Evolutionary conservation across 805 yeast species (phyloP), one percentile per base, ranked within the genome.

Genomic region (Wickerhamiella kurtzmanii): DNA sequence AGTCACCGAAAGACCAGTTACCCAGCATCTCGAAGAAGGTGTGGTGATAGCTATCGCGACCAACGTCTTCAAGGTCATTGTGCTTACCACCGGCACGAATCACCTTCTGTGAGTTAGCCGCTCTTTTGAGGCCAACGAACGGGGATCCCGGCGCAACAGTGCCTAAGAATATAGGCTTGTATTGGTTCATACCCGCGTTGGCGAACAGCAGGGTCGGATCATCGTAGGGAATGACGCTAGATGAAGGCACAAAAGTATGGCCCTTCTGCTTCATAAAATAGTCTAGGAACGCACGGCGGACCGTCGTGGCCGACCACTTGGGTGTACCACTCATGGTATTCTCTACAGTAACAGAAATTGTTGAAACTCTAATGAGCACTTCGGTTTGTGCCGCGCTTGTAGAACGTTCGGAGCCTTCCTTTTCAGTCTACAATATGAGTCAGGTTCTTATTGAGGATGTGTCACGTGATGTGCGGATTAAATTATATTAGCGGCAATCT

Each of bases 11-110:
- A 4, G 98, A 92, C 99, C 99, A 92, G 73, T 92, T 92, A 60
- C 99, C 99, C 68, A 92, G 76, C 99, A 92, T 92, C 70, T 92
- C 99, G 58, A 92, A 92, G 63, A 94, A 94, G 16, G 99, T 92
- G 66, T 92, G 99, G 65, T 92, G 99, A 63, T 92, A 92, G 48
- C 95, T 85, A 67, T 92, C 99, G 61, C 82, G 79, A 53, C 99
- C 99, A 43, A 92, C 99, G 66, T 92, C 99, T 64, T 92, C 99
- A 62, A 92, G 76, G 70, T 92, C 98, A 52, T 69, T 69, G 68
- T 92, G 99, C 68, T 92, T 92, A 65, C 99, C 99, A 67, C 99
- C 99, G 28, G 99, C 99, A 71, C 99, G 80, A 60, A 92, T 89
- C 75, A 97, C 92, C 67, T 92, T 92, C 63, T 92, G 99, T 15